A percentile compares a stretch with the other conserved stretches of the same genome.
These are phyloP conservation scores for Dendrobium huoshanense DNA, from an alignment of 106 monocot species.

Conservation along the genomic window DNA sequence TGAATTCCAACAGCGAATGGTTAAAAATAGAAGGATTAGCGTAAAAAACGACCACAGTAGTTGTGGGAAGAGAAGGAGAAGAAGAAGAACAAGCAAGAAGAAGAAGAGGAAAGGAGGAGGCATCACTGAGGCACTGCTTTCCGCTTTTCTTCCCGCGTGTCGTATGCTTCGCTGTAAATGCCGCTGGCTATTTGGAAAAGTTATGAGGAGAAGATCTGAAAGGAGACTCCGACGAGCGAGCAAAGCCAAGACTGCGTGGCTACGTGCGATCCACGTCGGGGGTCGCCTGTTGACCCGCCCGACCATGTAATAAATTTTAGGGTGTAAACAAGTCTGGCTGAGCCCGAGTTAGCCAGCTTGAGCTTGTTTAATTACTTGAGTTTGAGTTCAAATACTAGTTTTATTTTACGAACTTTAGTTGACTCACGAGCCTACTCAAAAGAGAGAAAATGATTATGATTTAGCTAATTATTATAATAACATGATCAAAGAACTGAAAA, in stretches of 20 bases:
- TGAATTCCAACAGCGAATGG: not conserved
- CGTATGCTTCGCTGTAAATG: not conserved
- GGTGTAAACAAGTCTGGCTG: too few relatives aligned
- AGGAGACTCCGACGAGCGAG: not conserved
- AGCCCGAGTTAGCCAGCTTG: too few relatives aligned
- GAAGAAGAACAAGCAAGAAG: not conserved
- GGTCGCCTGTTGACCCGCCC: not conserved
- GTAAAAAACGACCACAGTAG: not conserved
- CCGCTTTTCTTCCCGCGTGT: not conserved
- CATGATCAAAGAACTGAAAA: too few relatives aligned
- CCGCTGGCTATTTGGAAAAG: not conserved
- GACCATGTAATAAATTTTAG: too few relatives aligned
- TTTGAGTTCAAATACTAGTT: too few relatives aligned
- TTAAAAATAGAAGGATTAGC: conserved; percentile 4
- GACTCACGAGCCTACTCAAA: too few relatives aligned
- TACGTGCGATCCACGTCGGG: not conserved
- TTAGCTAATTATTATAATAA: too few relatives aligned
- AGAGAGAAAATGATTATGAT: too few relatives aligned
- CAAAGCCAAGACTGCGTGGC: not conserved
- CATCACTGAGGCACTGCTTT: not conserved
- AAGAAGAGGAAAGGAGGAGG: conserved; percentile 1
- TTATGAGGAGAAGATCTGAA: not conserved
- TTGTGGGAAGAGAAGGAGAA: not conserved
- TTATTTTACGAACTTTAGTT: too few relatives aligned
- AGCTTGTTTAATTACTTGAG: too few relatives aligned